Percentiles rank a stretch among this genome's conserved stretches.
Evolutionary conservation across 106 monocot species (phyloP).

Genomic region (Dendrobium officinale): DNA sequence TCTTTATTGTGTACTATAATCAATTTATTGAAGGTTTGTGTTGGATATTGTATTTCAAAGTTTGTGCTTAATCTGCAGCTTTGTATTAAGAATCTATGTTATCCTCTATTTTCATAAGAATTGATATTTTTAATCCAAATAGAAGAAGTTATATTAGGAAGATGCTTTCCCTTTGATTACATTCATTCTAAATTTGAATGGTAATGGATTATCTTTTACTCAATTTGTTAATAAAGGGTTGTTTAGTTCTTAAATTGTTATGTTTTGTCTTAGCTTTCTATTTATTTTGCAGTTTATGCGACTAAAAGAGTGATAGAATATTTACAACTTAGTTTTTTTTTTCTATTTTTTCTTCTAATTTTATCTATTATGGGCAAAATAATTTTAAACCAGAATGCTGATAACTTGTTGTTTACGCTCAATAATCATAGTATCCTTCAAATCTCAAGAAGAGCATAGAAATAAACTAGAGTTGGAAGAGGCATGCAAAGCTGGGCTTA

Average conservation of each 20-base stretch:
- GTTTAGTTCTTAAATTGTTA: not conserved
- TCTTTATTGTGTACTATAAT: not conserved
- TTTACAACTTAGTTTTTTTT: not conserved
- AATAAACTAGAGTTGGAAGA: conserved; percentile 89
- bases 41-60: not conserved
- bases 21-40: not conserved
- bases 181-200: not conserved
- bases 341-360: not conserved
- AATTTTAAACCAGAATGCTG: not conserved
- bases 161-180: not conserved
- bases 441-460: conserved; percentile 14
- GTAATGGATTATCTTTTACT: not conserved
- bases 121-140: not conserved
- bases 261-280: not conserved
- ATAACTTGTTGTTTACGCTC: not conserved
- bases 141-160: not conserved
- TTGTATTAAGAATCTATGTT: not conserved
- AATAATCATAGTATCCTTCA: not conserved
- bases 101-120: not conserved
- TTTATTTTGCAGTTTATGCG: not conserved
- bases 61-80: not conserved
- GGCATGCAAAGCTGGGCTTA: conserved; percentile 93
- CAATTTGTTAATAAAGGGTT: not conserved
- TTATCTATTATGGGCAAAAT: not conserved
- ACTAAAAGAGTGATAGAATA: not conserved